Percentiles rank a stretch among this genome's conserved stretches.
These are phyloP conservation scores for Postia placenta DNA, from an alignment of 768 basidiomycete species.

Conservation along the genomic window DNA sequence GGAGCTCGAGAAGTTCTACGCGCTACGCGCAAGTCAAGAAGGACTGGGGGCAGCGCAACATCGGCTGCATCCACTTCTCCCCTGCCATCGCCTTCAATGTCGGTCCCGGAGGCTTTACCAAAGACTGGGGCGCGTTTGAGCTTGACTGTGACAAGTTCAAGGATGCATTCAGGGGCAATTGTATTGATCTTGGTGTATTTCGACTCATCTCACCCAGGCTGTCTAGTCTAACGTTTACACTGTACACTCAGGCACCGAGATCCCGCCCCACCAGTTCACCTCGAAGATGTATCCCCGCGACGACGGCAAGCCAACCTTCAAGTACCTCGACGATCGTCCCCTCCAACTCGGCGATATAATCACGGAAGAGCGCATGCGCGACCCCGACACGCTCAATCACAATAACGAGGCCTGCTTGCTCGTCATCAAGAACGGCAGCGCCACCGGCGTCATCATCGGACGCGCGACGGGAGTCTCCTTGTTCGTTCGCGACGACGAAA, in stretches of 20 bases:
- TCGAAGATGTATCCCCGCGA: constrained; percentile 16
- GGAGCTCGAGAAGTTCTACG: constrained; percentile 10
- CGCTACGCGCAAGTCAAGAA: constrained; percentile 10
- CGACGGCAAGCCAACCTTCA: not conserved
- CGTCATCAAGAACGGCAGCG: constrained; percentile 22
- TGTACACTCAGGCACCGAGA: constrained; percentile 6
- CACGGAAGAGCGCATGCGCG: constrained; percentile 24
- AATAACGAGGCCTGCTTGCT: constrained; percentile 16
- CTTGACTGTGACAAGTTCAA: constrained; percentile 12
- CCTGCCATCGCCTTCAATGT: constrained; percentile 12
- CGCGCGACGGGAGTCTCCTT: constrained; percentile 18
- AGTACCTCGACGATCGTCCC: constrained; percentile 6
- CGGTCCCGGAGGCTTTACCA: constrained; percentile 11
- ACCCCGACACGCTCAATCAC: constrained; percentile 18
- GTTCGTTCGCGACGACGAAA: constrained; percentile 9
- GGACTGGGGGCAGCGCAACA: constrained; percentile 4
- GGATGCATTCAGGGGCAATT: constrained; percentile 10
- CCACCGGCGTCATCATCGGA: constrained; percentile 22
- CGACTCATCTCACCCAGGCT: constrained; percentile 2
- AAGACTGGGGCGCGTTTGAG: constrained; percentile 12
- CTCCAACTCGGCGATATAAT: constrained; percentile 13
- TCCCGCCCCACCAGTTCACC: not conserved
- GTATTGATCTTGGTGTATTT: constrained; percentile 23
- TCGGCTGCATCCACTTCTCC: constrained; percentile 17
- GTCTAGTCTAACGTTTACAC: constrained; percentile 4